These are phyloP conservation scores for Zygnema cylindricum DNA, from an alignment of 139 green algal genomes.

Conservation along the genomic window DNA sequence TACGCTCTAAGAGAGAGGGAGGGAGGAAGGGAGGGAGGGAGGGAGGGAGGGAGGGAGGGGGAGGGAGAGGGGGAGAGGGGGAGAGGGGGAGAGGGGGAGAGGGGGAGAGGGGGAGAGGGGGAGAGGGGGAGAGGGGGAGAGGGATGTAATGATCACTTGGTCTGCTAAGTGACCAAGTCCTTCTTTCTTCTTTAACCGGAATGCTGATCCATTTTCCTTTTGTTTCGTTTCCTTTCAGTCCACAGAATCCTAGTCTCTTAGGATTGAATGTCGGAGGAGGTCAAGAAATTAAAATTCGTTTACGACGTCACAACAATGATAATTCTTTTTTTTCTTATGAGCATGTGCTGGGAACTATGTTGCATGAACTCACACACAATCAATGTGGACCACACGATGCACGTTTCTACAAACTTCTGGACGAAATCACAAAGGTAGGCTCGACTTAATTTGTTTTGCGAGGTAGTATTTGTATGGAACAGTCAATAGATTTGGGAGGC, in stretches of 20 bases:
- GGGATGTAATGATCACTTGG: not conserved
- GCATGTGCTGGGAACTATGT: constrained; percentile 83
- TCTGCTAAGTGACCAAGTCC: too few species aligned
- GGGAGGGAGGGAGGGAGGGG: not conserved
- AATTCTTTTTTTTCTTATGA: constrained; percentile 77
- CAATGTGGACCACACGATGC: constrained; percentile 71
- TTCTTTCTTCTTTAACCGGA: too few species aligned
- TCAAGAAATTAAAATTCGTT: constrained; percentile 57
- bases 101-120: not conserved
- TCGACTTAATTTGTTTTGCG: too few species aligned
- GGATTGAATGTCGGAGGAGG: constrained; percentile 69
- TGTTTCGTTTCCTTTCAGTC: constrained; percentile 55
- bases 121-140: not conserved
- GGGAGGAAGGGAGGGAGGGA: not conserved
- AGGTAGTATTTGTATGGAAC: too few species aligned
- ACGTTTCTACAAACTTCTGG: constrained; percentile 88
- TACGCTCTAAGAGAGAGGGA: not conserved
- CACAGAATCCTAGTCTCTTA: constrained; percentile 69
- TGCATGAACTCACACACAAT: constrained; percentile 88
- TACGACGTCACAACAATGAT: constrained; percentile 42
- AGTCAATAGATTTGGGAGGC: too few species aligned
- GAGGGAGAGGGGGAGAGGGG: not conserved
- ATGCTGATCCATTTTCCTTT: constrained; percentile 19
- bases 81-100: not conserved
- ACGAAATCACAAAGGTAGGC: constrained; percentile 80